Conservation (phyloP, 768 basidiomycete genomes). For the Dictyophora rubrovolvata region DNA sequence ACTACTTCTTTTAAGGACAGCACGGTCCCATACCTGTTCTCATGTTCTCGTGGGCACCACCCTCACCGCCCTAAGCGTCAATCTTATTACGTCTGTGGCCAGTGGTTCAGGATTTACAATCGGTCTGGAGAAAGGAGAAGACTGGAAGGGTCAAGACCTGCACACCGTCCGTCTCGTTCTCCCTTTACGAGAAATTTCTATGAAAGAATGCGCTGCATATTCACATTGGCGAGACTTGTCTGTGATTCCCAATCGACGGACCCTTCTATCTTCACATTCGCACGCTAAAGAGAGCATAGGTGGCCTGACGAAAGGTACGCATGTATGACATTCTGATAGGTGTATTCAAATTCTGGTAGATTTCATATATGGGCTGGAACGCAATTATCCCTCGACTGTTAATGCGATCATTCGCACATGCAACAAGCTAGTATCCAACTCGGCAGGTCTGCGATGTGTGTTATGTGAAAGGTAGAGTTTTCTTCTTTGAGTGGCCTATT, state of each 20-base stretch:
- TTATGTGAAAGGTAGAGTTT: slow-evolving; percentile 55
- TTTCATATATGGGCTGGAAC: slow-evolving; percentile 72
- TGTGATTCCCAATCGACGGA: slow-evolving; percentile 38
- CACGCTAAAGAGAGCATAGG: slow-evolving; percentile 47
- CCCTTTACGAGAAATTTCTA: slow-evolving; percentile 62
- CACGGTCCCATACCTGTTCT: slow-evolving; percentile 47
- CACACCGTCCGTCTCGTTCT: slow-evolving; percentile 42
- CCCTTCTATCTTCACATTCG: slow-evolving; percentile 22
- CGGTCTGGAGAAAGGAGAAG: slow-evolving; percentile 59
- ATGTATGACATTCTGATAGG: not conserved
- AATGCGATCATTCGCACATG: slow-evolving; percentile 76
- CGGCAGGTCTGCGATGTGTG: slow-evolving; percentile 34
- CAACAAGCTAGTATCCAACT: slow-evolving; percentile 62
- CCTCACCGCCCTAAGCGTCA: slow-evolving; percentile 67
- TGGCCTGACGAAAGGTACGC: slow-evolving; percentile 58
- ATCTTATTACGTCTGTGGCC: slow-evolving; percentile 61
- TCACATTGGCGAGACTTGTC: slow-evolving; percentile 59
- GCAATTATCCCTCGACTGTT: slow-evolving; percentile 79
- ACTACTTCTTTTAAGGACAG: slow-evolving; percentile 61
- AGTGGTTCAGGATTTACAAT: slow-evolving; percentile 70
- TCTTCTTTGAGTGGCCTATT: not conserved
- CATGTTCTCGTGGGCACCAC: slow-evolving; percentile 73
- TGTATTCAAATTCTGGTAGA: slow-evolving; percentile 30
- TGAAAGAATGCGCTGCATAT: slow-evolving; percentile 73
- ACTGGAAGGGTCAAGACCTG: slow-evolving; percentile 37